Percentiles rank a stretch among this genome's conserved stretches.
Conservation (phyloP, 2,329 filamentous ascomycete genomes). For the Saccharata proteae region DNA sequence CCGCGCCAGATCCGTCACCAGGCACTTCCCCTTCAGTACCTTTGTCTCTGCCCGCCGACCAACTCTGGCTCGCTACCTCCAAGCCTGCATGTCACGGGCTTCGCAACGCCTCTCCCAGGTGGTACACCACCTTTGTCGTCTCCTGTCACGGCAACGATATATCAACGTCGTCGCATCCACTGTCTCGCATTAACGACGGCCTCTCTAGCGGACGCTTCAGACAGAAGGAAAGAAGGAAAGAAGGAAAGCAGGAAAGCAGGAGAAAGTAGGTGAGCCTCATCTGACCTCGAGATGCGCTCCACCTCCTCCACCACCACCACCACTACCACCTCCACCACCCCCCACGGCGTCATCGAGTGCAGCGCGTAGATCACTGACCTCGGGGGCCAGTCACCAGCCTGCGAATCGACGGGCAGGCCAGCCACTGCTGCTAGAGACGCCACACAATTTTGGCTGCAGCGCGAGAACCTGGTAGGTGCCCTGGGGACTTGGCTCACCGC, state of each 20-base stretch:
- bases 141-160: slow-evolving; percentile 3
- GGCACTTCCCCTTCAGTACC: not conserved
- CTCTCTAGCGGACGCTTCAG: no score
- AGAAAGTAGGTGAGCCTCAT: no score
- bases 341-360: no score
- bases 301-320: no score
- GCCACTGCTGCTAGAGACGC: no score
- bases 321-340: not conserved
- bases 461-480: slow-evolving; percentile 8
- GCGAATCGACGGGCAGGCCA: no score
- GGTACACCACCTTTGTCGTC: slow-evolving; percentile 16
- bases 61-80: slow-evolving; percentile 16
- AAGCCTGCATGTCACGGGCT: slow-evolving; percentile 20
- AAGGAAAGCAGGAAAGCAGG: no score
- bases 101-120: slow-evolving; percentile 16
- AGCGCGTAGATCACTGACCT: no score
- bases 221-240: no score
- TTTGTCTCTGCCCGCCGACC: slow-evolving; percentile 2
- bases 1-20: not conserved
- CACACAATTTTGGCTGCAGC: slow-evolving; percentile 10
- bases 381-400: not conserved
- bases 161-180: slow-evolving; percentile 7
- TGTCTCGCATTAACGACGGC: no score
- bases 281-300: no score
- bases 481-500: no score